Evolutionary conservation across 2,329 filamentous ascomycete species (phyloP), one percentile per base, ranked within the genome.

Genomic region (Colletotrichum horii): DNA sequence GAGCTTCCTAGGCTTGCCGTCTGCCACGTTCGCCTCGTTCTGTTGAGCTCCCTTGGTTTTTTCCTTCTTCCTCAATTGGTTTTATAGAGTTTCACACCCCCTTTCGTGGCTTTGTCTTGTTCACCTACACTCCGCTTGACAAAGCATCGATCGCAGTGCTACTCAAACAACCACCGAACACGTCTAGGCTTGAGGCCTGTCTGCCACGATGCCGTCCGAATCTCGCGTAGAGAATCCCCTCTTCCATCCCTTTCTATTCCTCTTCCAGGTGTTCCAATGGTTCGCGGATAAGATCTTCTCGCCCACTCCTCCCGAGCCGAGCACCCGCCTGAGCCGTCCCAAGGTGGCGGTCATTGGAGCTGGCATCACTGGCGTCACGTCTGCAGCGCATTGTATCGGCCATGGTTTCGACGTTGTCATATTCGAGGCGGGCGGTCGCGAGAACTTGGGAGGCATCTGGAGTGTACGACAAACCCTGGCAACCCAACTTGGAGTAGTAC

Each of bases 361-460:
- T 32, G 93, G 93, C 3, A 88, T 97, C 70, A 97, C 90, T 0
- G 90, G 95, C 6, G 92, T 97, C 4, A 95, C 94, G 2, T 92
- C 94, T 9, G 95, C 95, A 0, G 92, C 94, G 2, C 95, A 97
- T 82, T 96, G 94, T 81, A 91, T 96, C 43, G 95, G 95, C 3
- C 94, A 97, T 90, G 95, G 95, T 60, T 96, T 96, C 78, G 94
- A 97, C 77, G 93, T 95, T 8, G 89, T 90, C 24, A 91, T 97
- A 52, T 97, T 97, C 78, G 95, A 97, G 82, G 91, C 91, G 9
- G 93, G 94, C 2, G 84, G 88, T 6, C 87, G 92, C 77, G 89
- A 94, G 19, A 88, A 91, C 28, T 83, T 97, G 0, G 94, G 94
- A 19, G 95, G 95, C 0, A 96, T 96, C 38, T 96, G 95, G 94